phyloP scores from a whole-genome alignment of 2,329 filamentous ascomycete genomes.

The Scytalidium lignicola region DNA sequence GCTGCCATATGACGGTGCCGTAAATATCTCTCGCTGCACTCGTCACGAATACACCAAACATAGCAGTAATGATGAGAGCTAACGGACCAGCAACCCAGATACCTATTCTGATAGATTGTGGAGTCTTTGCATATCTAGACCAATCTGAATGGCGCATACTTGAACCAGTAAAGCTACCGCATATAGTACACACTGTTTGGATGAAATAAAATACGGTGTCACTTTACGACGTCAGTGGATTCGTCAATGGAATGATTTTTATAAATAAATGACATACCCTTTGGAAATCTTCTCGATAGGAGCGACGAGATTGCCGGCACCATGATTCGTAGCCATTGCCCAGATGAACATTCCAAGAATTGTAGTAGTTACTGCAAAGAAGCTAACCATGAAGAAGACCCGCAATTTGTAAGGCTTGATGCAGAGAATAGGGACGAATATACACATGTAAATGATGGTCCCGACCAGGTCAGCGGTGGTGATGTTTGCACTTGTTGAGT shows the following conservation, averaged over 20 bases:
- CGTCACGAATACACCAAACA: conserved; percentile 6
- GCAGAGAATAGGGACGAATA: conserved; percentile 10
- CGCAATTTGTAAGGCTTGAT: conserved; percentile 3
- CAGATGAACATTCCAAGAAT: conserved; percentile 6
- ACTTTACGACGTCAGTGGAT: too few species aligned
- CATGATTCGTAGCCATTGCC: conserved; percentile 1
- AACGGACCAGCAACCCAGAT: conserved; percentile 7
- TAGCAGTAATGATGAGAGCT: conserved; percentile 3
- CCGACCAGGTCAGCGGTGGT: conserved; percentile 11
- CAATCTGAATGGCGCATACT: conserved; percentile 8
- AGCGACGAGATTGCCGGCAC: conserved; percentile 7
- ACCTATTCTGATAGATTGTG: conserved; percentile 13
- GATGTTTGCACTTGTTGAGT: conserved; percentile 5
- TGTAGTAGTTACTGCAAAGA: conserved; percentile 1
- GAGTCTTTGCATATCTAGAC: conserved; percentile 8
- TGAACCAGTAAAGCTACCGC: conserved; percentile 7
- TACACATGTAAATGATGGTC: conserved; percentile 7
- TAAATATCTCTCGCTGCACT: conserved; percentile 4
- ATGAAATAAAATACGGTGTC: conserved; percentile 8
- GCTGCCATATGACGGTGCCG: conserved; percentile 4
- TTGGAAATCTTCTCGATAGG: conserved; percentile 6
- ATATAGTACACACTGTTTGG: conserved; percentile 5
- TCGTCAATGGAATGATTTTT: too few species aligned
- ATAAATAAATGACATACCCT: too few species aligned
- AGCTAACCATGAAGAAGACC: too few species aligned